Percentiles rank a stretch among this genome's conserved stretches.
Conservation (phyloP, 1,284 basidiomycete genomes). For the Porogramme epimiltina region DNA sequence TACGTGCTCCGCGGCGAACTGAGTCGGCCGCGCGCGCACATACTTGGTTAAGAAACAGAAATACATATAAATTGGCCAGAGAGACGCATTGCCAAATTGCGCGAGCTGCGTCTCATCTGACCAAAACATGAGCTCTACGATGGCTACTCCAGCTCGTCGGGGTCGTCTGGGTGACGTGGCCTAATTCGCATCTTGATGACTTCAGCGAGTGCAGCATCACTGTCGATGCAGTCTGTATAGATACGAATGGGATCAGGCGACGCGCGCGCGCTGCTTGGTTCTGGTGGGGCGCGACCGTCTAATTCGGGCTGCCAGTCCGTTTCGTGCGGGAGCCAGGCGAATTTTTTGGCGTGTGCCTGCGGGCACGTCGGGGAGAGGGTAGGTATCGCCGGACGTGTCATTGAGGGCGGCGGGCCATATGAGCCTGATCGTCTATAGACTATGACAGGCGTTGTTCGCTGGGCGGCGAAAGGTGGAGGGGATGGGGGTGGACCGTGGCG, state of each 20-base stretch:
- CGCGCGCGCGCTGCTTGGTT: too few species aligned
- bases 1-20: slow-evolving; percentile 20
- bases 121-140: slow-evolving; percentile 19
- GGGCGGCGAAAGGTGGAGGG: too few species aligned
- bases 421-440: too few species aligned
- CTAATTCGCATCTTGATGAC: slow-evolving; percentile 7
- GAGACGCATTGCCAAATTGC: slow-evolving; percentile 19
- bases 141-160: slow-evolving; percentile 16
- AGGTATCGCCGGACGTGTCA: too few species aligned
- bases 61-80: slow-evolving; percentile 13
- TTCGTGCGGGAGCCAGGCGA: too few species aligned
- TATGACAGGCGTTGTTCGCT: too few species aligned
- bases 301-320: too few species aligned
- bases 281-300: too few species aligned
- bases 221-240: slow-evolving; percentile 21
- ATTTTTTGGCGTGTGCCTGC: too few species aligned
- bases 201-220: slow-evolving; percentile 19
- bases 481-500: too few species aligned
- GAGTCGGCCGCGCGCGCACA: slow-evolving; percentile 19
- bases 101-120: slow-evolving; percentile 19
- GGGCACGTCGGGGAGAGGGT: too few species aligned
- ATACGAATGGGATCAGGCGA: slow-evolving; percentile 7
- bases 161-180: slow-evolving; percentile 13
- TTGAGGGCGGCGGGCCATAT: too few species aligned
- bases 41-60: slow-evolving; percentile 28